These are phyloP conservation scores for Theileria luwenshuni DNA, from an alignment of 169 alveolate species.

Conservation along the genomic window DNA sequence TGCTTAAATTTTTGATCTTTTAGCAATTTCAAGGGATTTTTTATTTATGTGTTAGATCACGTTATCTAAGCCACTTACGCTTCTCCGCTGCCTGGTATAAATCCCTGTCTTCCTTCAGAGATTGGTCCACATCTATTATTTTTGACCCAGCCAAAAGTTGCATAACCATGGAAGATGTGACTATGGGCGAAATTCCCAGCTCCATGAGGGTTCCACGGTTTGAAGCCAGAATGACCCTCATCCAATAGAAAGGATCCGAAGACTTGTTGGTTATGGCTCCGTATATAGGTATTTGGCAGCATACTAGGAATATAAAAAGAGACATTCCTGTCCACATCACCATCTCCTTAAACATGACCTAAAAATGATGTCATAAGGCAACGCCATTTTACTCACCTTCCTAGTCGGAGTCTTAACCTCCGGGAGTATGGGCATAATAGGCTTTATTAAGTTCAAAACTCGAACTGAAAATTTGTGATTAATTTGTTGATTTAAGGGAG, in stretches of 20 bases:
- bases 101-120: slow-evolving; percentile 96
- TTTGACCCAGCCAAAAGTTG: slow-evolving; percentile 99
- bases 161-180: slow-evolving; percentile 99
- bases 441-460: slow-evolving; percentile 93
- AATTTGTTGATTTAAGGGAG: neutral
- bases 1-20: no score
- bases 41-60: no score
- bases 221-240: slow-evolving; percentile 98
- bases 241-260: slow-evolving; percentile 98
- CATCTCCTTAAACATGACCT: slow-evolving; percentile 93
- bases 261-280: slow-evolving; percentile 95
- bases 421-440: slow-evolving; percentile 95
- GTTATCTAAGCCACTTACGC: no score
- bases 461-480: slow-evolving; percentile 76
- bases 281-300: slow-evolving; percentile 98
- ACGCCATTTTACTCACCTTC: slow-evolving; percentile 74
- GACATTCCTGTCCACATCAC: slow-evolving; percentile 97
- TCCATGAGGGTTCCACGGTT: slow-evolving; percentile 99
- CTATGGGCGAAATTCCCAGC: slow-evolving; percentile 97
- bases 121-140: slow-evolving; percentile 97
- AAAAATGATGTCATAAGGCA: slow-evolving; percentile 6
- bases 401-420: slow-evolving; percentile 96
- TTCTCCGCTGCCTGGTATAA: slow-evolving; percentile 96
- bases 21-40: no score
- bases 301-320: slow-evolving; percentile 93